Evolutionary conservation across 73 alveolate genomes (phyloP), one percentile per base, ranked within the genome.

Genomic region (Paramecium bursaria): DNA sequence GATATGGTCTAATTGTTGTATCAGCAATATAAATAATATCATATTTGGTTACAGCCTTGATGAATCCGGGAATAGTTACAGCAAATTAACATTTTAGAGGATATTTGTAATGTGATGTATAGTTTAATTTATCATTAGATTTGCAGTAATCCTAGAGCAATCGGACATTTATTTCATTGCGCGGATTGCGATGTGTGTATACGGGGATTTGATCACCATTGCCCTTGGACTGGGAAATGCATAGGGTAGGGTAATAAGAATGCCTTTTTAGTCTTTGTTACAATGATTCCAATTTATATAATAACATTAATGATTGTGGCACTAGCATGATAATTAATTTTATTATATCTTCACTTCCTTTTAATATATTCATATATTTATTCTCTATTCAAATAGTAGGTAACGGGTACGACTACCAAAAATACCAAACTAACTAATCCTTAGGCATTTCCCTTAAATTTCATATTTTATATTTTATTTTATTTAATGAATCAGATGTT

Each of bases 161-260:
- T 67, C 17, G 82, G 82, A 31, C 3, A 42, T 11, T 19, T 67
- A 10, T 67, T 39, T 50, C 99, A 96, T 74, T 96, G 99, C 48
- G 91, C 75, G 47, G 94, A 88, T 53, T 96, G 99, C 51, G 94
- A 91, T 44, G 92, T 91, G 6, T 96, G 99, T 54, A 88, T 96
- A 15, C 94, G 92, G 61, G 98, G 92, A 17, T 90, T 85, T 73
- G 99, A 96, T 86, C 99, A 96, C 75, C 99, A 96, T 86, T 96
- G 99, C 55, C 97, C 99, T 14, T 95, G 97, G 99, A 89, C 97
- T 21, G 91, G 97, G 25, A 95, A 95, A 90, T 95, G 99, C 50
- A 91, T 95, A 35, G 99, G 95, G 11, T 75, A 75, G 46, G 95
- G 95, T 22, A 95, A 95, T 85, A 79, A 86, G 23, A 50, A 42